Evolutionary conservation across 169 alveolate genomes (phyloP).

Genomic region (Plasmodium gonderi): DNA sequence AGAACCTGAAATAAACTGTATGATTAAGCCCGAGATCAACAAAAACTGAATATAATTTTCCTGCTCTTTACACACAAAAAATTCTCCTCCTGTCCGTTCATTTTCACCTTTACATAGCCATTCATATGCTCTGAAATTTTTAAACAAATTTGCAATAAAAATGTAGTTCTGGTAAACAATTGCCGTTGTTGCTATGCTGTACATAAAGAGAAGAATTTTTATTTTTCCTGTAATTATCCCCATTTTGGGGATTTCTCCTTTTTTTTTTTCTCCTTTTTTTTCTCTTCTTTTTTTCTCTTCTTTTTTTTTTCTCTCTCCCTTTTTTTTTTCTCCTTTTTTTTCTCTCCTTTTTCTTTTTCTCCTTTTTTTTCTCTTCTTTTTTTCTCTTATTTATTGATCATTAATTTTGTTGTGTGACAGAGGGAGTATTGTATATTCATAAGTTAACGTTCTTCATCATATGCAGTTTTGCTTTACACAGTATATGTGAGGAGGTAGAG

Average conservation of each 20-base stretch:
- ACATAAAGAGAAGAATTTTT: conserved; percentile 33
- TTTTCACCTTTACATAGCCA: conserved; percentile 50
- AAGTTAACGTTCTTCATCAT: too few species aligned
- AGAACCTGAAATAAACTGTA: conserved; percentile 59
- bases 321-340: neutral
- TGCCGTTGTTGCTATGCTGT: conserved; percentile 63
- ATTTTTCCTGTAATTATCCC: neutral
- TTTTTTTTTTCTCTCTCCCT: neutral
- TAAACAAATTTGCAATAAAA: conserved; percentile 36
- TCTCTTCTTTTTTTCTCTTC: neutral
- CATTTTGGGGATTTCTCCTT: neutral
- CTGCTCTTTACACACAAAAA: conserved; percentile 49
- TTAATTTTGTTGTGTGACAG: too few species aligned
- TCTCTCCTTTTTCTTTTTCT: too few species aligned
- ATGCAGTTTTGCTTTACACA: too few species aligned
- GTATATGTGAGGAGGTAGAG: too few species aligned
- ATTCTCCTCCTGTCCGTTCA: neutral
- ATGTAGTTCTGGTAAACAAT: conserved; percentile 61
- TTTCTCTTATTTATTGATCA: too few species aligned
- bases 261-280: neutral
- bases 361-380: too few species aligned
- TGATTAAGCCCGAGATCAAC: conserved; percentile 36
- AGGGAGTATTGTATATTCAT: too few species aligned
- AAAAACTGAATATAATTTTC: conserved; percentile 59
- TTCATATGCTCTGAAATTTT: conserved; percentile 45